Evolutionary conservation across 805 yeast species (phyloP).

Genomic region (Wickerhamiella kazuoi): DNA sequence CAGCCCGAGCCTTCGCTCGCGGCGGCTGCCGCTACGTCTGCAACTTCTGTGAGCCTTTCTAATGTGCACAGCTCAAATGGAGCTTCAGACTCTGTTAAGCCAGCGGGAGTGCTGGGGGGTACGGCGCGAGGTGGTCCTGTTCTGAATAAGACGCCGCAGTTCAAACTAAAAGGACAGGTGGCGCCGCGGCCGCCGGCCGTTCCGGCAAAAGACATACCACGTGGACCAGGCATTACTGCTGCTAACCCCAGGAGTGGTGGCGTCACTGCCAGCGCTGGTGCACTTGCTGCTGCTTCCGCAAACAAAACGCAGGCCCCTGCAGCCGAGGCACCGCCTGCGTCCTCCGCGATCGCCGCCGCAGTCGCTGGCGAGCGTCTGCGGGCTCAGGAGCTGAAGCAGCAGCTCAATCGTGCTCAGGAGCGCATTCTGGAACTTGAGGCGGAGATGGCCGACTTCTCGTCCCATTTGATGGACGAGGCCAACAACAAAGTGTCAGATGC

Average conservation of each 20-base stretch:
- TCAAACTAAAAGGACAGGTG: not conserved
- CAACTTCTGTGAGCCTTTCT: no score
- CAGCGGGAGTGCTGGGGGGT: not conserved
- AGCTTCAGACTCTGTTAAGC: no score
- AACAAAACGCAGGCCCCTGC: not conserved
- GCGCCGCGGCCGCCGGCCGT: not conserved
- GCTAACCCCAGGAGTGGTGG: no score
- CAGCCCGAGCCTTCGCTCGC: no score
- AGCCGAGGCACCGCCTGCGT: not conserved
- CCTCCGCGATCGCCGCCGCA: conserved; percentile 1
- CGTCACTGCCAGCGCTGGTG: not conserved
- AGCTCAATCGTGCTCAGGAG: conserved; percentile 34
- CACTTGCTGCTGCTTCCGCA: not conserved
- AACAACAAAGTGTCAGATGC: conserved; percentile 66
- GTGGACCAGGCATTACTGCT: not conserved
- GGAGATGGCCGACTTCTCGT: conserved; percentile 36
- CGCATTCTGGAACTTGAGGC: conserved; percentile 37
- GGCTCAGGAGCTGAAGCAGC: conserved; percentile 11
- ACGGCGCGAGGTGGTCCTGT: not conserved
- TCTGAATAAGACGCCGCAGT: not conserved
- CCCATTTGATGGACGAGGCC: conserved; percentile 32
- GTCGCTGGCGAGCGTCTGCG: not conserved
- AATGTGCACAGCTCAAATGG: no score
- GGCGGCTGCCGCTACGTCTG: no score
- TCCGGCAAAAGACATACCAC: not conserved